Base-by-base conservation (phyloP, 2,329 filamentous ascomycete species). In the Aciculosporium take region DNA sequence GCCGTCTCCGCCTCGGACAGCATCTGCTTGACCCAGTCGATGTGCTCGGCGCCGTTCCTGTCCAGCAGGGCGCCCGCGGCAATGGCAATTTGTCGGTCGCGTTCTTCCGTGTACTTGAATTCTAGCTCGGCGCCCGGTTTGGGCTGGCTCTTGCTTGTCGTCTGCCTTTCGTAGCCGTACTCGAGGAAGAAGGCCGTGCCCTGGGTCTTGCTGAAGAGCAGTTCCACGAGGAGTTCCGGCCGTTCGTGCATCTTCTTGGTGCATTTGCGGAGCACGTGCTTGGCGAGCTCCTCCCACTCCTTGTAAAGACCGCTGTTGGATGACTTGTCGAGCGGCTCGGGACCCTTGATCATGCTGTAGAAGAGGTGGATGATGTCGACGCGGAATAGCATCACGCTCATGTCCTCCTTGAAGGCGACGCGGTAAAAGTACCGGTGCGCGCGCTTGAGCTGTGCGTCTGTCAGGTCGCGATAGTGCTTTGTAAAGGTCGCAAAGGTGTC, bases 361-460 rank as follows among this genome's bases (percentile, higher is more conserved):
- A 98, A 79, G 1, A 96, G 69, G 33, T 84, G 78, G 36, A 98
- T 76, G 28, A 95, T 94, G 56, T 96, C 91, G 5, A 94, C 75
- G 8, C 89, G 78, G 61, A 87, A 96, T 1, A 98, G 69, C 64
- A 95, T 75, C 18, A 95, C 80, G 43, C 79, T 80, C 66, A 91
- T 79, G 36, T 95, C 85, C 59, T 94, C 84, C 63, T 96, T 98
- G 68, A 96, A 96, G 0, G 87, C 87, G 9, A 94, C 71, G 0
- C 89, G 81, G 55, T 96, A 93, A 54, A 98, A 88, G 59, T 89
- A 98, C 6, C 91, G 81, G 62, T 96, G 91, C 10, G 81, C 81
- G 5, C 91, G 79, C 64, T 96, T 96, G 29, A 96, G 67, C 56
- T 98, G 91, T 29, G 78, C 69, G 2, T 78, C 68, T 40, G 78